phyloP scores from a whole-genome alignment of 768 basidiomycete genomes.

The Hygrocybe punicea region DNA sequence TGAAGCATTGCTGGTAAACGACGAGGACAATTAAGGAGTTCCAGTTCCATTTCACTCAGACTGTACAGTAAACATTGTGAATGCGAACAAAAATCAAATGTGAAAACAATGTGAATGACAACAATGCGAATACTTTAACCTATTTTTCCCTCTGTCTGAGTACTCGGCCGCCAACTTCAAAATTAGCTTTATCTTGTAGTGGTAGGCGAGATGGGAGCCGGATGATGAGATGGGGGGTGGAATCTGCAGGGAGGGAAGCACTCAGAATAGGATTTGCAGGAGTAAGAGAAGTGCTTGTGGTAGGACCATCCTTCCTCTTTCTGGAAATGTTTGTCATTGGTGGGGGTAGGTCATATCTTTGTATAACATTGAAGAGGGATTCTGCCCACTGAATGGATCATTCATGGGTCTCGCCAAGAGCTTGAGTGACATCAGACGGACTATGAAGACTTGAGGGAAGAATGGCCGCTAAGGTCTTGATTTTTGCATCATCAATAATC shows the following conservation, averaged over 20 bases:
- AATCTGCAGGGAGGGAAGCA: background rate
- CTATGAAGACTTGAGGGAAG: background rate
- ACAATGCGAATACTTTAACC: too few relatives aligned
- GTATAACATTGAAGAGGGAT: conserved; percentile 1
- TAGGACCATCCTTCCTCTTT: background rate
- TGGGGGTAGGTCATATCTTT: background rate
- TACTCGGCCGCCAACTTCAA: too few relatives aligned
- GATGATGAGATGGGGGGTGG: background rate
- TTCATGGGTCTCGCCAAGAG: background rate
- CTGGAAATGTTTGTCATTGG: background rate
- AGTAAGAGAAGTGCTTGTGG: background rate
- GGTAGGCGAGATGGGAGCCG: background rate
- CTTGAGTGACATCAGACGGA: background rate
- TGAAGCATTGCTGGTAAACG: background rate
- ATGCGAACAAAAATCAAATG: too few relatives aligned
- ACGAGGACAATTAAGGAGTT: background rate
- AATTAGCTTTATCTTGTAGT: background rate
- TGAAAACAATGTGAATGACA: too few relatives aligned
- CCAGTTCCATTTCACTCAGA: too few relatives aligned
- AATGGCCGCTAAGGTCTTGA: background rate
- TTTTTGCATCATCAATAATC: conserved; percentile 3
- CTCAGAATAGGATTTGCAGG: too few relatives aligned
- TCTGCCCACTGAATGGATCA: background rate
- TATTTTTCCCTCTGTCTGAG: too few relatives aligned
- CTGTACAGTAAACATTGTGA: too few relatives aligned